Evolutionary conservation across 148 eudicot genomes (phyloP).

Genomic region (Heliamphora exappendiculata): DNA sequence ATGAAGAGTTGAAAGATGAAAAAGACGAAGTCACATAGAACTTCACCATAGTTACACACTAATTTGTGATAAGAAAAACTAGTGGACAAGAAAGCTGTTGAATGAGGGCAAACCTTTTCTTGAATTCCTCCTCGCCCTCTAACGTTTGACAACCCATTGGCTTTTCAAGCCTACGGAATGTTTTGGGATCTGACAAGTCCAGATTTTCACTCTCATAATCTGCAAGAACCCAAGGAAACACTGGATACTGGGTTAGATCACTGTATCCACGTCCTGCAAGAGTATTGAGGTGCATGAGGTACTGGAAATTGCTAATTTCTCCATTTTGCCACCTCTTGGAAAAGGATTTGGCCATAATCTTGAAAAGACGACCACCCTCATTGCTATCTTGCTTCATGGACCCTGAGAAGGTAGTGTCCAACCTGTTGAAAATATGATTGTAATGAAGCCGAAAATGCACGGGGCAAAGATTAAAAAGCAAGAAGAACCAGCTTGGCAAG

Average conservation of each 20-base stretch:
- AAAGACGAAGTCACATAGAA: not conserved
- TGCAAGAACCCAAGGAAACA: constrained; percentile 96
- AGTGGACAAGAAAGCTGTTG: not conserved
- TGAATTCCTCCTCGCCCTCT: constrained; percentile 96
- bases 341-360: constrained; percentile 89
- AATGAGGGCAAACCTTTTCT: constrained; percentile 55
- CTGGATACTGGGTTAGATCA: constrained; percentile 99
- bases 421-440: constrained; percentile 37
- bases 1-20: not conserved
- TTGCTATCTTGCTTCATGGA: constrained; percentile 80
- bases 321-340: constrained; percentile 99
- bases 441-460: not conserved
- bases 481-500: not conserved
- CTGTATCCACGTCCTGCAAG: constrained; percentile 99
- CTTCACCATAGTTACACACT: not conserved
- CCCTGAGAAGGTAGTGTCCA: constrained; percentile 96
- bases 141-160: constrained; percentile 97
- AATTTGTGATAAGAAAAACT: not conserved
- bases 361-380: constrained; percentile 94
- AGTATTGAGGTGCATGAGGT: constrained; percentile 98
- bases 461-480: not conserved
- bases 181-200: constrained; percentile 60
- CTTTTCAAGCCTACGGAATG: constrained; percentile 87
- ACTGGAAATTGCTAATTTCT: constrained; percentile 98
- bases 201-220: constrained; percentile 92